phyloP scores from a whole-genome alignment of 163 green algal genomes.

The Chloroidium sp. region DNA sequence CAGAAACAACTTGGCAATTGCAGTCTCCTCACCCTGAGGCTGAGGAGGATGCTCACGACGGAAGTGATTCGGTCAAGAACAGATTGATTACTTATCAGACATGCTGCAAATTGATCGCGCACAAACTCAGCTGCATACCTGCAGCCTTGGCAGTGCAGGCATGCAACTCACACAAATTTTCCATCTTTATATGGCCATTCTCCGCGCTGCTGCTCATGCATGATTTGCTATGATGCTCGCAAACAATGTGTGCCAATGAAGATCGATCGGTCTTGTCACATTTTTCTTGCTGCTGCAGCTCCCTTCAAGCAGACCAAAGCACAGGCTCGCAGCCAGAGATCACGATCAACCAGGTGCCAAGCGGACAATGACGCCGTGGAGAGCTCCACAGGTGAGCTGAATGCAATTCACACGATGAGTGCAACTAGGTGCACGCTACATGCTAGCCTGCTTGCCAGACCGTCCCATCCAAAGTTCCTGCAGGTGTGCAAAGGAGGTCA shows the following conservation, averaged over 20 bases:
- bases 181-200: too few species aligned
- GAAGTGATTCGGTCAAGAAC: too few species aligned
- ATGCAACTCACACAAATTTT: too few species aligned
- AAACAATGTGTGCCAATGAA: background rate
- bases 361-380: background rate
- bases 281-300: background rate
- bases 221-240: background rate
- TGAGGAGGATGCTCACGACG: too few species aligned
- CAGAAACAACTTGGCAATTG: too few species aligned
- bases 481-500: background rate
- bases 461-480: background rate
- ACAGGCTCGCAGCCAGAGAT: too few species aligned
- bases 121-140: background rate
- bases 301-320: background rate
- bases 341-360: background rate
- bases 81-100: too few species aligned
- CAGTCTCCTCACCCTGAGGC: too few species aligned
- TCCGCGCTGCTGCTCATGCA: too few species aligned
- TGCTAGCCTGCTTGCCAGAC: background rate
- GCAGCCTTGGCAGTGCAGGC: background rate
- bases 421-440: background rate
- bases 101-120: background rate
- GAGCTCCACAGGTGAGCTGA: background rate
- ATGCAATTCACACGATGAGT: background rate
- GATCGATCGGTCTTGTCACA: background rate